phyloP scores from a whole-genome alignment of 345 rosid genomes.

The Trapa incisa region DNA sequence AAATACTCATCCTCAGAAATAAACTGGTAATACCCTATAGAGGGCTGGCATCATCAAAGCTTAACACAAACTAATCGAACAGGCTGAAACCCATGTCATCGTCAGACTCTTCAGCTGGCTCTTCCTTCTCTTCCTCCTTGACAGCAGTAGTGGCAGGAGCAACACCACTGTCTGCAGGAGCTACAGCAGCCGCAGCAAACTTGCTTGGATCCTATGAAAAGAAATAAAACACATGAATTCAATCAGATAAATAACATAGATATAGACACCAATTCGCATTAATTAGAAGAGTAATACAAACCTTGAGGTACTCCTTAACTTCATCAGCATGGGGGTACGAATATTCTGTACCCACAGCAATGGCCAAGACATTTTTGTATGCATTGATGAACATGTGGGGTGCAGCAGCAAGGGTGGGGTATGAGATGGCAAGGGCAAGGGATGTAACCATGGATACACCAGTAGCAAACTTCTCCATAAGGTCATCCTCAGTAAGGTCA shows the following conservation, averaged over 20 bases:
- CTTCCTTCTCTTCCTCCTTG: slow-evolving; percentile 64
- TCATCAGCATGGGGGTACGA: slow-evolving; percentile 67
- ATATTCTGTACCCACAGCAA: slow-evolving; percentile 66
- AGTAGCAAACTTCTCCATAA: slow-evolving; percentile 56
- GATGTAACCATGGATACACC: slow-evolving; percentile 71
- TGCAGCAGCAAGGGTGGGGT: slow-evolving; percentile 80
- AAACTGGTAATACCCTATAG: background rate
- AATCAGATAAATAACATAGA: background rate
- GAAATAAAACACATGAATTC: background rate
- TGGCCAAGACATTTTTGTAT: slow-evolving; percentile 63
- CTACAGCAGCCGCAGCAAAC: slow-evolving; percentile 45
- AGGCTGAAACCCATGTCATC: slow-evolving; percentile 82
- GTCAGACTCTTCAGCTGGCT: slow-evolving; percentile 78
- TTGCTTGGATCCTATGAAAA: slow-evolving; percentile 60
- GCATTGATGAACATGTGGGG: slow-evolving; percentile 90
- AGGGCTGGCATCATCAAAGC: background rate
- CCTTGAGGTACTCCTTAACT: slow-evolving; percentile 81
- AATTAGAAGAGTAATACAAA: slow-evolving; percentile 7
- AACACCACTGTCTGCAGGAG: slow-evolving; percentile 16
- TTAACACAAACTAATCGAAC: slow-evolving; percentile 33
- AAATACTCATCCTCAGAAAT: too few relatives aligned
- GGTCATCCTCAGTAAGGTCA: slow-evolving; percentile 74
- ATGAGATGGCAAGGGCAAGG: slow-evolving; percentile 58
- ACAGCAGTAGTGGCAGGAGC: slow-evolving; percentile 31
- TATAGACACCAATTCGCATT: background rate